Conservation (phyloP, 2,329 filamentous ascomycete genomes). For the Ophiosphaerella herpotricha region DNA sequence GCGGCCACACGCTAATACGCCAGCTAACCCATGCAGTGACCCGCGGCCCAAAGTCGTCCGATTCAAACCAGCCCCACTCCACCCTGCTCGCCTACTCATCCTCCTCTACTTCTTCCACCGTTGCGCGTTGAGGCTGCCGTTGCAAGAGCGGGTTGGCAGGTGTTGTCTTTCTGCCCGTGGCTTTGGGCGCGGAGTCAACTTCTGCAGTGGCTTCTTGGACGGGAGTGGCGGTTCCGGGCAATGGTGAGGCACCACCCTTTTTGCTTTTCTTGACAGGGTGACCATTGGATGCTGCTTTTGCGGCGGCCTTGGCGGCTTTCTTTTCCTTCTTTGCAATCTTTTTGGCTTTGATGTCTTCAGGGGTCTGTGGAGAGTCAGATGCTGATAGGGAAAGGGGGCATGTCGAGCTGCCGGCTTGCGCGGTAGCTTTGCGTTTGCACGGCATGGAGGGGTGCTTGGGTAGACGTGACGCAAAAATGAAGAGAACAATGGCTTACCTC, state of each 20-base stretch:
- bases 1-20: slow-evolving; percentile 5
- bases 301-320: slow-evolving; percentile 39
- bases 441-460: too few relatives aligned
- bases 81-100: slow-evolving; percentile 28
- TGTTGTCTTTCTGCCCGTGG: slow-evolving; percentile 34
- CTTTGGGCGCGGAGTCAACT: slow-evolving; percentile 30
- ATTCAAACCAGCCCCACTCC: neutral
- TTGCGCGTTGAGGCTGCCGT: slow-evolving; percentile 33
- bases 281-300: slow-evolving; percentile 39
- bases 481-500: slow-evolving; percentile 62
- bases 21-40: slow-evolving; percentile 15
- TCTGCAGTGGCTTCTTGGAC: slow-evolving; percentile 13
- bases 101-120: slow-evolving; percentile 45
- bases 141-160: slow-evolving; percentile 15
- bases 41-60: neutral
- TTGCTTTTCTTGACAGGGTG: slow-evolving; percentile 39
- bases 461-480: too few relatives aligned
- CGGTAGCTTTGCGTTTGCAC: too few relatives aligned
- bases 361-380: slow-evolving; percentile 28
- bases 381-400: too few relatives aligned
- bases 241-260: slow-evolving; percentile 36
- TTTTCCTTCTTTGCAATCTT: slow-evolving; percentile 49
- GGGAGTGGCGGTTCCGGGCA: slow-evolving; percentile 20
- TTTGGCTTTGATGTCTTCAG: slow-evolving; percentile 51
- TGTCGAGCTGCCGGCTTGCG: too few relatives aligned